phyloP scores from a whole-genome alignment of 331 rosid genomes.

The Prunus yedoensis region DNA sequence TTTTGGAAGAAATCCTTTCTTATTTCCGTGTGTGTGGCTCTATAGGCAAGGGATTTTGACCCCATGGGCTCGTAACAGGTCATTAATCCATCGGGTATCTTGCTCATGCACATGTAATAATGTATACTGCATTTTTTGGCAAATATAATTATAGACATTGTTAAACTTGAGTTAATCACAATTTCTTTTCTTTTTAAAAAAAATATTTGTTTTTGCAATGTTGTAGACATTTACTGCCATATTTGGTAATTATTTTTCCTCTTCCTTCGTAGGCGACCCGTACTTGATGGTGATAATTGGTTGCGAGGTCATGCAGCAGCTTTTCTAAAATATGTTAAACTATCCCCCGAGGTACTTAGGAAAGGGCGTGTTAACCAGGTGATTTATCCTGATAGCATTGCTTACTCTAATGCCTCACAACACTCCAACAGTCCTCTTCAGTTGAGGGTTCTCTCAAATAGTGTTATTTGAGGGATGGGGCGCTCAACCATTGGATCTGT shows the following conservation, averaged over 20 bases:
- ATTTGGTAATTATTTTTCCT: conserved; percentile 11
- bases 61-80: conserved; percentile 92
- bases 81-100: conserved; percentile 38
- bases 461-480: no score
- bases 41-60: conserved; percentile 84
- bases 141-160: background rate
- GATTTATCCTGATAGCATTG: conserved; percentile 15
- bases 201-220: background rate
- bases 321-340: conserved; percentile 62
- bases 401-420: background rate
- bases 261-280: conserved; percentile 58
- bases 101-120: conserved; percentile 29
- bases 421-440: no score
- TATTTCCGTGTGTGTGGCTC: conserved; percentile 82
- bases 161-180: background rate
- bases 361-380: conserved; percentile 93
- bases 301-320: conserved; percentile 99
- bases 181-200: background rate
- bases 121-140: background rate
- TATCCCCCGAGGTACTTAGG: conserved; percentile 77
- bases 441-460: no score
- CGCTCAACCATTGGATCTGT: no score
- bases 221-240: background rate
- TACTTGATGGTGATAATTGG: conserved; percentile 90
- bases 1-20: conserved; percentile 79